Base-by-base conservation (phyloP, 768 basidiomycete species). In the Pisolithus marmoratus region DNA sequence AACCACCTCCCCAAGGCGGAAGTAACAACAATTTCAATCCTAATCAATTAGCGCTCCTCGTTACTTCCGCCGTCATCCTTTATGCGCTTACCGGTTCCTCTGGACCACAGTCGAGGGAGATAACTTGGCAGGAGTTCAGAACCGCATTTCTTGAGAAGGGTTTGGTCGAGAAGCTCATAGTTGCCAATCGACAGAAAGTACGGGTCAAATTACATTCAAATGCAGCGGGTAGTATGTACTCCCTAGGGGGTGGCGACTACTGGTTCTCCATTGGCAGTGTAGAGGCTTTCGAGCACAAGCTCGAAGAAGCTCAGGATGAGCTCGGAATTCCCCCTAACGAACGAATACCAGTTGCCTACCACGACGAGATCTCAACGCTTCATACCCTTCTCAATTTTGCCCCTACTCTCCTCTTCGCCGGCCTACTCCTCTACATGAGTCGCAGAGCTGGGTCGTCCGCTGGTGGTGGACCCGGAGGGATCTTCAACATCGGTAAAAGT, bases 91-190 rank as follows among this genome's bases (percentile, higher is more conserved):
- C 83, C 12, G 63, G 65, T 26, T 74, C 72, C 37, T 68, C 73
- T 0, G 72, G 78, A 4, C 66, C 72, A 0, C 70, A 73, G 23
- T 82, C 87, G 1, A 82, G 88, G 53, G 96, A 99, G 72, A 98
- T 99, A 59, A 99, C 96, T 57, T 99, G 96, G 95, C 94, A 97
- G 71, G 96, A 98, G 70, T 99, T 99, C 75, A 84, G 94, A 48
- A 94, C 91, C 42, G 92, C 93, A 9, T 92, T 99, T 76, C 85
- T 99, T 43, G 88, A 95, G 70, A 94, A 94, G 65, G 95, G 93
- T 40, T 81, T 97, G 49, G 95, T 99, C 36, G 94, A 97, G 59
- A 93, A 85, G 63, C 84, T 98, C 52, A 80, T 84, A 49, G 95
- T 98, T 53, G 80, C 97, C 64, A 98, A 97, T 68, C 82, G 91